Conservation (phyloP, 495 filamentous ascomycete species). For the Sphaerosporella brunnea region DNA sequence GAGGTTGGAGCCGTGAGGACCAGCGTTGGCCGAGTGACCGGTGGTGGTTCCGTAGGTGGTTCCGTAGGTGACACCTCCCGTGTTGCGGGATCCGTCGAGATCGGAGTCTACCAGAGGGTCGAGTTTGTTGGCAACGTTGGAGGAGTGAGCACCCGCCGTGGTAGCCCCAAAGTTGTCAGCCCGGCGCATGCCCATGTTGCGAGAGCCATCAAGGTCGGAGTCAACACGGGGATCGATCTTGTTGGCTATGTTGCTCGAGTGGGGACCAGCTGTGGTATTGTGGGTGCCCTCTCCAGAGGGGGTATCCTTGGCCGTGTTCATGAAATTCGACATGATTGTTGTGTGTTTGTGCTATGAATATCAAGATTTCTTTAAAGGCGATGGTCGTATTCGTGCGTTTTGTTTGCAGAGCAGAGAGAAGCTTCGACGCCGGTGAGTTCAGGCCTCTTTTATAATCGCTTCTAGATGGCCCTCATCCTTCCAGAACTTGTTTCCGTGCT, state of each 20-base stretch:
- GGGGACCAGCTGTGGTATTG: slow-evolving; percentile 29
- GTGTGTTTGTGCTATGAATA: too few species aligned
- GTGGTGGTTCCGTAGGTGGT: slow-evolving; percentile 9
- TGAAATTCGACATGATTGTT: slow-evolving; percentile 29
- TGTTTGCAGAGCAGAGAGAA: too few species aligned
- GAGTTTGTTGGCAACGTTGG: slow-evolving; percentile 34
- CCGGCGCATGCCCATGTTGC: slow-evolving; percentile 10
- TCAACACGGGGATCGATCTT: slow-evolving; percentile 30
- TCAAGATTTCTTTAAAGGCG: too few species aligned
- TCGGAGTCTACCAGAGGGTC: too few species aligned
- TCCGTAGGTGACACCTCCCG: background rate
- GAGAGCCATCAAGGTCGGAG: slow-evolving; percentile 18
- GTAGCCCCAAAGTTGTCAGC: slow-evolving; percentile 1
- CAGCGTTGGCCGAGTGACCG: slow-evolving; percentile 14
- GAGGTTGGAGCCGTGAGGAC: slow-evolving; percentile 28
- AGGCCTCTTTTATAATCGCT: too few species aligned
- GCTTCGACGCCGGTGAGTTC: too few species aligned
- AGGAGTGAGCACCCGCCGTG: slow-evolving; percentile 35
- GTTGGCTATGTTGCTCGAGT: slow-evolving; percentile 38
- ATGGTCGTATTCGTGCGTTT: too few species aligned
- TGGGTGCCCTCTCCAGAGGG: background rate
- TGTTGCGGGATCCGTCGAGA: slow-evolving; percentile 27
- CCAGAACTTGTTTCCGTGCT: too few species aligned
- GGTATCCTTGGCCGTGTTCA: slow-evolving; percentile 61
- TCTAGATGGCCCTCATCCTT: too few species aligned